phyloP scores from a whole-genome alignment of 2,329 filamentous ascomycete genomes.

The Colletotrichum gloeosporioides region DNA sequence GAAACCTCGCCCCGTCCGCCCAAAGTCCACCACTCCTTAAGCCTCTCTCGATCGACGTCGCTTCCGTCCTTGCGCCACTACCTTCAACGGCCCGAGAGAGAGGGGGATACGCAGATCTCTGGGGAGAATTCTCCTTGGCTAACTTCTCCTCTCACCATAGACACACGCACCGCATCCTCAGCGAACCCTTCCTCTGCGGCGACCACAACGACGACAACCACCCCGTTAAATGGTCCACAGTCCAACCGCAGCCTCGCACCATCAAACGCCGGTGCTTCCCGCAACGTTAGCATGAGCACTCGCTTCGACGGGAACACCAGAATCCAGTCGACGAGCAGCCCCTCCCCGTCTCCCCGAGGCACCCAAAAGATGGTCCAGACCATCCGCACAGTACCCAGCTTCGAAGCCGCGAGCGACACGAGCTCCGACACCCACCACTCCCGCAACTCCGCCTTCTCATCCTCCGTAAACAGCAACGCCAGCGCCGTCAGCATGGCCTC shows the following conservation, averaged over 20 bases:
- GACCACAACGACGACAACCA: neutral
- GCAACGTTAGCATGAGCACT: conserved; percentile 40
- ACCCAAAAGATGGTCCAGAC: conserved; percentile 47
- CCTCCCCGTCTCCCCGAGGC: conserved; percentile 24
- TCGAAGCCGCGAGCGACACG: conserved; percentile 53
- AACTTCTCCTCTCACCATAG: neutral
- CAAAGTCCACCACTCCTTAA: neutral
- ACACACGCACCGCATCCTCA: neutral
- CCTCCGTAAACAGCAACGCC: conserved; percentile 59
- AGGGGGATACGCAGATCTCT: neutral
- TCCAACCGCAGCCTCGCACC: conserved; percentile 36
- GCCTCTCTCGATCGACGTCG: neutral
- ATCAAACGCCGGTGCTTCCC: conserved; percentile 44
- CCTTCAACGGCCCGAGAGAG: neutral
- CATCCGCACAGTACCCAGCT: conserved; percentile 63
- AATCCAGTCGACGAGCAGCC: conserved; percentile 23
- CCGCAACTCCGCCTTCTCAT: conserved; percentile 59
- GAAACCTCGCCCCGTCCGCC: conserved; percentile 7
- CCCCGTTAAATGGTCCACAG: conserved; percentile 28
- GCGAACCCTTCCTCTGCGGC: neutral
- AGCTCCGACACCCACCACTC: conserved; percentile 40
- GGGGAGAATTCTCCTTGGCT: neutral
- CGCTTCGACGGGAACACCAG: conserved; percentile 30
- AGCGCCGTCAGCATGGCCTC: conserved; percentile 51
- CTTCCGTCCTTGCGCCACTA: neutral